A percentile compares a stretch with the other conserved stretches of the same genome.
These are phyloP conservation scores for Xylaria sp. DNA, from an alignment of 2,329 filamentous ascomycete genomes.

Conservation along the genomic window DNA sequence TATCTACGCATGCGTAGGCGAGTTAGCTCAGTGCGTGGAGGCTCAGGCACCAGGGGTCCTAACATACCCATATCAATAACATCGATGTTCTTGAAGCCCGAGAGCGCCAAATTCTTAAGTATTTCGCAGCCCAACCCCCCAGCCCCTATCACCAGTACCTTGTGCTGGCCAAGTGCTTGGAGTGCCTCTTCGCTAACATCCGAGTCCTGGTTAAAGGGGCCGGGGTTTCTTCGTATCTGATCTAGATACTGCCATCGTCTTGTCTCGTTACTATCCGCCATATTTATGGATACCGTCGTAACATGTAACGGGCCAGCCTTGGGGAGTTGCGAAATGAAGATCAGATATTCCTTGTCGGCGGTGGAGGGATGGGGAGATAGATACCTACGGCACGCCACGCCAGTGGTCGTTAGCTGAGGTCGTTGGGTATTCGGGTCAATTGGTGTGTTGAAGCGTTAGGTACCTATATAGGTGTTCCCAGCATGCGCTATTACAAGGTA, in stretches of 20 bases:
- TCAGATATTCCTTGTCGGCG: not conserved
- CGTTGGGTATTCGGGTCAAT: not conserved
- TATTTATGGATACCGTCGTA: conserved; percentile 4
- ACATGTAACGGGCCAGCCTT: not conserved
- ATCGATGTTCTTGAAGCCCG: conserved; percentile 95
- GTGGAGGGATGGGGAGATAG: not conserved
- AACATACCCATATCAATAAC: conserved; percentile 96
- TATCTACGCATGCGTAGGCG: conserved; percentile 63
- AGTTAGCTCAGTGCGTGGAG: conserved; percentile 5
- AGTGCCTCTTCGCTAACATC: conserved; percentile 58
- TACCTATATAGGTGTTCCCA: too few relatives aligned
- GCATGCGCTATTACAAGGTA: too few relatives aligned
- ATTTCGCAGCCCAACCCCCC: conserved; percentile 96
- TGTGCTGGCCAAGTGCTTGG: conserved; percentile 68
- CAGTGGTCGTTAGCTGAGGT: not conserved
- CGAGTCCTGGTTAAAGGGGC: conserved; percentile 79
- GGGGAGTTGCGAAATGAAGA: not conserved
- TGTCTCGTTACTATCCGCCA: conserved; percentile 26
- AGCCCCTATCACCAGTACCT: conserved; percentile 82
- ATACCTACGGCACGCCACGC: too few relatives aligned
- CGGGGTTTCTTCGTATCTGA: conserved; percentile 74
- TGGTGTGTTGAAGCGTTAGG: not conserved
- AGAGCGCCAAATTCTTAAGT: conserved; percentile 92
- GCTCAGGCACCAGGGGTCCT: not conserved
- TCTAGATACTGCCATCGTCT: conserved; percentile 78